Conservation (phyloP, 768 basidiomycete genomes). For the Daedaleopsis sinensis region DNA sequence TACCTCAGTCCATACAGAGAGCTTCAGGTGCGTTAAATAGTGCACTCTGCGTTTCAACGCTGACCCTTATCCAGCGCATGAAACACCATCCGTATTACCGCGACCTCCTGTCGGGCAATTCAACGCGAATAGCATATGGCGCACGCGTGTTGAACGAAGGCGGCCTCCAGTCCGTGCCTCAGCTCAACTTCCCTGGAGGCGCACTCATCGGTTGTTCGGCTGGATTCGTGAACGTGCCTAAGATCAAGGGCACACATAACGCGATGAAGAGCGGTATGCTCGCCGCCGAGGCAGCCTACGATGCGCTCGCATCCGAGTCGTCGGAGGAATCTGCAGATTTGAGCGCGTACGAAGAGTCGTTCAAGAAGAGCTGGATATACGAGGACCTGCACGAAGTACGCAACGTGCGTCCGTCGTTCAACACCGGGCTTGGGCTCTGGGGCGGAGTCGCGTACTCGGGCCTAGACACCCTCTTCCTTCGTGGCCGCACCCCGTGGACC, state of each 20-base stretch:
- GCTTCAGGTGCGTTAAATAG: conserved; percentile 67
- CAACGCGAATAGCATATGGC: conserved; percentile 86
- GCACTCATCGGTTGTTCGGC: conserved; percentile 95
- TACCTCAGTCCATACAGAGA: conserved; percentile 91
- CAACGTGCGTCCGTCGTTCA: conserved; percentile 90
- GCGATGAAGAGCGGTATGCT: conserved; percentile 99
- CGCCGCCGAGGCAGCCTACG: conserved; percentile 86
- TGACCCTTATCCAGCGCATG: conserved; percentile 60
- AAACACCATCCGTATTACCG: conserved; percentile 96
- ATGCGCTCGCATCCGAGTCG: conserved; percentile 47
- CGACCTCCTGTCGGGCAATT: conserved; percentile 71
- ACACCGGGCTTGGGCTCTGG: conserved; percentile 74
- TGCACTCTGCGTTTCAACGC: background rate
- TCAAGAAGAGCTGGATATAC: conserved; percentile 84
- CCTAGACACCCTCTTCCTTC: conserved; percentile 81
- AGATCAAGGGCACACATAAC: conserved; percentile 98
- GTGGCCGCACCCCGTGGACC: conserved; percentile 91
- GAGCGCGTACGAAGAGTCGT: conserved; percentile 67
- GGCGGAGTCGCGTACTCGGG: conserved; percentile 92
- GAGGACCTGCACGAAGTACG: conserved; percentile 87
- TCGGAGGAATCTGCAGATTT: conserved; percentile 52
- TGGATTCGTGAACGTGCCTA: conserved; percentile 94
- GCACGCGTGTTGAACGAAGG: conserved; percentile 92
- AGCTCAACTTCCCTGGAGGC: conserved; percentile 88
- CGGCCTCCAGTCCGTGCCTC: conserved; percentile 89